A percentile compares a stretch with the other conserved stretches of the same genome.
These are phyloP conservation scores for Brettanomyces custersianus DNA, from an alignment of 805 yeast species.

Conservation along the genomic window DNA sequence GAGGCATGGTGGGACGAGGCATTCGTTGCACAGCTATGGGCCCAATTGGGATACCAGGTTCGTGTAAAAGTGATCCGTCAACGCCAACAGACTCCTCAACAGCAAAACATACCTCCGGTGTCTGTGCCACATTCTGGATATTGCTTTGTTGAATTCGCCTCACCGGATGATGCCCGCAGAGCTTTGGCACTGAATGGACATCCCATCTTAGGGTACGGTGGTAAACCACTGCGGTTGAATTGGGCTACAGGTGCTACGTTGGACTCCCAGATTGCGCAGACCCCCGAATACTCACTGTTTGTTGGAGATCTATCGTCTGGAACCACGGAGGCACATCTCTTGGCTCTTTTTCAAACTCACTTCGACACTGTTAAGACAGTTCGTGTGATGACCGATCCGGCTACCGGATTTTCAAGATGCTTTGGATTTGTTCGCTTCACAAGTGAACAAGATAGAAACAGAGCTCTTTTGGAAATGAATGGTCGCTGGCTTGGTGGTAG, in stretches of 20 bases:
- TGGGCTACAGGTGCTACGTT: conserved; percentile 84
- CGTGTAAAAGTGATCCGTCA: conserved; percentile 57
- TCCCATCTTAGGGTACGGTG: conserved; percentile 46
- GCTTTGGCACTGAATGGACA: conserved; percentile 62
- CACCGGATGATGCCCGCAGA: conserved; percentile 58
- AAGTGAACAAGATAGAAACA: conserved; percentile 56
- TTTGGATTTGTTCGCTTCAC: conserved; percentile 77
- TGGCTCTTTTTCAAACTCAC: conserved; percentile 60
- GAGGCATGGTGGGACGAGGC: conserved; percentile 73
- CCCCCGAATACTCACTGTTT: conserved; percentile 69
- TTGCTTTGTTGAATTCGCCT: conserved; percentile 69
- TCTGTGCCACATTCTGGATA: conserved; percentile 61
- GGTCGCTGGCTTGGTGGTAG: conserved; percentile 77
- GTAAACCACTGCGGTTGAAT: conserved; percentile 62
- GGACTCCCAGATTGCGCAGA: conserved; percentile 57
- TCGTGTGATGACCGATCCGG: conserved; percentile 79
- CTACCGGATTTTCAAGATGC: conserved; percentile 67
- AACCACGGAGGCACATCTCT: conserved; percentile 71
- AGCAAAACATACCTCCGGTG: too few species aligned
- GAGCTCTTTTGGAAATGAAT: conserved; percentile 67
- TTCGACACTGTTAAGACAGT: conserved; percentile 68
- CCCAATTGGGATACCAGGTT: conserved; percentile 44
- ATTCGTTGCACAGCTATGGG: conserved; percentile 53
- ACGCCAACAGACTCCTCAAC: conserved; percentile 18
- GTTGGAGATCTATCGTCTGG: conserved; percentile 78